A percentile compares a stretch with the other conserved stretches of the same genome.
phyloP scores from a whole-genome alignment of 2,329 filamentous ascomycete genomes.

The Alternaria sp. region DNA sequence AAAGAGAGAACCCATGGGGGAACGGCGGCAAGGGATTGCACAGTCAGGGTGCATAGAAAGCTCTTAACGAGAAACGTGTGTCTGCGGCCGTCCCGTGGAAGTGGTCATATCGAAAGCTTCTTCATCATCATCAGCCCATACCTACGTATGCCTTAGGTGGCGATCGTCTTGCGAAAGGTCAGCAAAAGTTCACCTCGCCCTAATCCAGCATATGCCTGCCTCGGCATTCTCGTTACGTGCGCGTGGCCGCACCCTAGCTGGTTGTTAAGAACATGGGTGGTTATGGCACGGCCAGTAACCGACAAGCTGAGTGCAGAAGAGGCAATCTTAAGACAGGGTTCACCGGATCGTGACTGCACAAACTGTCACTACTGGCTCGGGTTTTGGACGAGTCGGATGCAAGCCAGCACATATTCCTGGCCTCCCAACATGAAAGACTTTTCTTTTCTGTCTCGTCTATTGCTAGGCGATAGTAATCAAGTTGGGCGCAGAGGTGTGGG shows the following conservation, averaged over 20 bases:
- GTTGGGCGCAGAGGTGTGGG: background rate
- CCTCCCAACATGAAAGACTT: background rate
- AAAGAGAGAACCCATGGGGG: slow-evolving; percentile 3
- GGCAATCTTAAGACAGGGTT: slow-evolving; percentile 1
- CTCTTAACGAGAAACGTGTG: slow-evolving; percentile 7
- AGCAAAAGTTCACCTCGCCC: background rate
- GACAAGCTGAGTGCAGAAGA: background rate
- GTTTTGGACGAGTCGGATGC: slow-evolving; percentile 15
- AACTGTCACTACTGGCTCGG: slow-evolving; percentile 5
- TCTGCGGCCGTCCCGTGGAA: slow-evolving; percentile 2
- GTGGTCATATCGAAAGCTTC: slow-evolving; percentile 10
- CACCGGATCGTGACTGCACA: slow-evolving; percentile 1
- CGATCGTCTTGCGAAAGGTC: slow-evolving; percentile 3
- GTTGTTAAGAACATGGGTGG: slow-evolving; percentile 2
- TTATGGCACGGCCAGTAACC: background rate
- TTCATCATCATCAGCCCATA: slow-evolving; percentile 3
- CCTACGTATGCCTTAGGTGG: background rate
- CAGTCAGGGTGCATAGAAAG: background rate
- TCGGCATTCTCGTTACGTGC: slow-evolving; percentile 5
- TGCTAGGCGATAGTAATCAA: slow-evolving; percentile 1
- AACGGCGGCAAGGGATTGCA: slow-evolving; percentile 6
- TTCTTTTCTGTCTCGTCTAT: slow-evolving; percentile 5
- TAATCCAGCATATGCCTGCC: slow-evolving; percentile 6
- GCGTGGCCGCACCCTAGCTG: slow-evolving; percentile 1
- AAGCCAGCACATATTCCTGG: slow-evolving; percentile 6